Evolutionary conservation across 768 basidiomycete genomes (phyloP), one percentile per base, ranked within the genome.

Genomic region (Cyclocybe cylindracea): DNA sequence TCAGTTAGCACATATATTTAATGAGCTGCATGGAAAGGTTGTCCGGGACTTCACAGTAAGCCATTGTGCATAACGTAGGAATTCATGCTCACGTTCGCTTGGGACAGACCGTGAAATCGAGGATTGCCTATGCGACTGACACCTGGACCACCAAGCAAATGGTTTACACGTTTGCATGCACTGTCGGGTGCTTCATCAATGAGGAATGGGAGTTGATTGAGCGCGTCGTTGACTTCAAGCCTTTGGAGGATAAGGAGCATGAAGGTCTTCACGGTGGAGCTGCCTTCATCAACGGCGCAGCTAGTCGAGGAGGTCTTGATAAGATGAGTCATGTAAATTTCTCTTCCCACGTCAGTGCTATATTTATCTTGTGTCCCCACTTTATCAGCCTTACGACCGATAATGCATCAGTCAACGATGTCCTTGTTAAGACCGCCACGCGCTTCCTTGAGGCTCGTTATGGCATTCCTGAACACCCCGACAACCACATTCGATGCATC

Each of bases 401-500:
- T 52, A 75, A 74, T 61, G 72, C 69, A 0, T 55, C 61, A 0
- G 55, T 64, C 13, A 73, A 74, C 40, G 61, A 73, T 52, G 69
- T 74, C 6, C 53, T 76, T 7, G 39, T 69, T 5, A 18, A 40
- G 6, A 63, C 63, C 0, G 49, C 58, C 2, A 56, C 61, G n/a
- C 56, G 53, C 5, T 41, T 54, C 33, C 53, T 68, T 8, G 19
- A 62, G 1, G 50, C 59, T 2, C 54, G 54, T 14, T 71, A 68
- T 58, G 59, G 60, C 2, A 55, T 72, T 10, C 61, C 60, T 36
- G 58, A 58, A 18, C 42, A 46, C 3, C 58, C 64, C 2, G 61
- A 69, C 42, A 61, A 61, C n/a, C 72, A 72, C 19, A 70, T 73
- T 18, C 66, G 61, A 1, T 74, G 72, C 43, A 41, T 74, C 4